phyloP scores from a whole-genome alignment of 208 protist genomes.

The Lotmaria passim region DNA sequence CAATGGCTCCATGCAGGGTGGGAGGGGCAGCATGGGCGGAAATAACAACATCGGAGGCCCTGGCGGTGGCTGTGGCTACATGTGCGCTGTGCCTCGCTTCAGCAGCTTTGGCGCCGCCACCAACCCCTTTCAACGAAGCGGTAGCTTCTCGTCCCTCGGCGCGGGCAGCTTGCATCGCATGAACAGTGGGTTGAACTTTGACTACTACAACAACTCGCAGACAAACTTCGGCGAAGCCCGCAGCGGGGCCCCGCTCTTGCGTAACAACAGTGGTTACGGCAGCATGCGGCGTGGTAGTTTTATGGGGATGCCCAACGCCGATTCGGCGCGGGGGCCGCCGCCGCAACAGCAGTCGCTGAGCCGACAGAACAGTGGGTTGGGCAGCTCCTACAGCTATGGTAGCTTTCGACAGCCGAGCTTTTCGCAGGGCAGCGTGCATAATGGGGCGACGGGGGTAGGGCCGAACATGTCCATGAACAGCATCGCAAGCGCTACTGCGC shows the following conservation, averaged over 20 bases:
- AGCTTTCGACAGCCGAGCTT: conserved; percentile 40
- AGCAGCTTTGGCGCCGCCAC: conserved; percentile 22
- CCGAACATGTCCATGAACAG: conserved; percentile 32
- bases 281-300: conserved; percentile 29
- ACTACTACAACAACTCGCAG: conserved; percentile 27
- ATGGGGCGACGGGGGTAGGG: conserved; percentile 29
- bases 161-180: conserved; percentile 40
- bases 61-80: conserved; percentile 6
- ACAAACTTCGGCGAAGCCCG: conserved; percentile 3
- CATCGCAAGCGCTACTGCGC: conserved; percentile 4
- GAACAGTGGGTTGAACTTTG: conserved; percentile 46
- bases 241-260: conserved; percentile 13
- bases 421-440: conserved; percentile 13
- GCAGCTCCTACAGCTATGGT: conserved; percentile 34
- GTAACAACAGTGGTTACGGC: conserved; percentile 21
- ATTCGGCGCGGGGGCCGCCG: too few relatives aligned
- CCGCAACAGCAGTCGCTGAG: conserved; percentile 17
- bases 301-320: conserved; percentile 5
- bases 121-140: conserved; percentile 5
- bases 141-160: conserved; percentile 27
- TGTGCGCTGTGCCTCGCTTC: conserved; percentile 11
- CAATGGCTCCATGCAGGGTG: conserved; percentile 16
- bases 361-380: conserved; percentile 20
- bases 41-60: too few relatives aligned
- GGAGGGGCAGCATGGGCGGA: too few relatives aligned